These are phyloP conservation scores for Cylindrodendrum hubeiense DNA, from an alignment of 2,329 filamentous ascomycete genomes.

Conservation along the genomic window DNA sequence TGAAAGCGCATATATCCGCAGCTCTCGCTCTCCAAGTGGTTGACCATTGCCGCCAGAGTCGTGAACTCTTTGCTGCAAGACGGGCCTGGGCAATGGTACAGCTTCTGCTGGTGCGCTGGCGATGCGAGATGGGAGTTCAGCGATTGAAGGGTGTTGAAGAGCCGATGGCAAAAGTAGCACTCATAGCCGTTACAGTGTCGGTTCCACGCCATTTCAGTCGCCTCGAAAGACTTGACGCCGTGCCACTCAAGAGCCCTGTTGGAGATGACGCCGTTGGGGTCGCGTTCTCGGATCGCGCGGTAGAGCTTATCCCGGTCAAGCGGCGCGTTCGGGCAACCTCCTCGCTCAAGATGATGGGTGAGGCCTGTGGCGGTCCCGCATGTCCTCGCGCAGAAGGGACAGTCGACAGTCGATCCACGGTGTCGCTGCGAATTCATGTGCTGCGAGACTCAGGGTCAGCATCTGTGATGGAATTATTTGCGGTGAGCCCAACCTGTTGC, in stretches of 20 bases:
- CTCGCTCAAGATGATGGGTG: constrained; percentile 67
- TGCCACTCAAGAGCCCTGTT: constrained; percentile 63
- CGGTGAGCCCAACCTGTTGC: constrained; percentile 11
- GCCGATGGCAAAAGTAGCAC: constrained; percentile 59
- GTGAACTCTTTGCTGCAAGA: constrained; percentile 53
- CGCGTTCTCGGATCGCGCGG: constrained; percentile 56
- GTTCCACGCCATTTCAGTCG: constrained; percentile 59
- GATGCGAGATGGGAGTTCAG: constrained; percentile 69
- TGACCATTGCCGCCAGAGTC: constrained; percentile 54
- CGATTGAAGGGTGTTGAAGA: constrained; percentile 50
- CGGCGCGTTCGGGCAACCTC: constrained; percentile 61
- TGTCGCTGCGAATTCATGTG: constrained; percentile 68
- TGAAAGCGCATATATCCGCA: constrained; percentile 56
- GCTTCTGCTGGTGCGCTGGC: constrained; percentile 51
- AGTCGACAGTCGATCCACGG: constrained; percentile 47
- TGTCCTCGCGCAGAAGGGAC: constrained; percentile 65
- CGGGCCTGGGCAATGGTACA: constrained; percentile 57
- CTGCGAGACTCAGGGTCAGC: constrained; percentile 48
- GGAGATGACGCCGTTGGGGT: constrained; percentile 62
- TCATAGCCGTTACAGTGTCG: constrained; percentile 39
- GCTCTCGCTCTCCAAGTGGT: constrained; percentile 58
- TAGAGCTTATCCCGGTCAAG: constrained; percentile 64
- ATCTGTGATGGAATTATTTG: not conserved
- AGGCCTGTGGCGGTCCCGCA: constrained; percentile 67
- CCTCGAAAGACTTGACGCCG: constrained; percentile 49